Conservation (phyloP, 2,329 filamentous ascomycete species). For the Claviceps quebecensis region DNA sequence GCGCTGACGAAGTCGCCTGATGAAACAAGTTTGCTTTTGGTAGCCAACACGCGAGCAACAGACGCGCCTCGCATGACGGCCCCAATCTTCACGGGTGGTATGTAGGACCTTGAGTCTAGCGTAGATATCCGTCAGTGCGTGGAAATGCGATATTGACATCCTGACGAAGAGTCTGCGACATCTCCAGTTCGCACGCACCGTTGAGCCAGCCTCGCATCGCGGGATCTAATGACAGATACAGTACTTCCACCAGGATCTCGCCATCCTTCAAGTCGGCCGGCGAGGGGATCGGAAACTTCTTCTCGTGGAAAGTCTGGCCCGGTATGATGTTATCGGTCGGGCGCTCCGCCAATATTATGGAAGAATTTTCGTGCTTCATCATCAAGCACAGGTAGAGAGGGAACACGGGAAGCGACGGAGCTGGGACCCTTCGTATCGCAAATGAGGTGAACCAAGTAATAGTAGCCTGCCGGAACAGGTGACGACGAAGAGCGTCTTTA, state of each 20-base stretch:
- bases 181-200: slow-evolving; percentile 20
- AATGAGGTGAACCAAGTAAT: background rate
- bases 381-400: slow-evolving; percentile 1
- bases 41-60: slow-evolving; percentile 48
- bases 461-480: background rate
- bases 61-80: slow-evolving; percentile 52
- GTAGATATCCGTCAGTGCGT: background rate
- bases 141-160: background rate
- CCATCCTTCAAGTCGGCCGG: slow-evolving; percentile 45
- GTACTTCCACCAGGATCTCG: slow-evolving; percentile 43
- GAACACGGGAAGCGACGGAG: background rate
- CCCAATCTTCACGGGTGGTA: slow-evolving; percentile 54
- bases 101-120: slow-evolving; percentile 40
- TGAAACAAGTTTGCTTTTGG: slow-evolving; percentile 38
- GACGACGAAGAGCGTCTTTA: background rate
- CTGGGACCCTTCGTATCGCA: background rate
- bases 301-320: slow-evolving; percentile 47
- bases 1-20: slow-evolving; percentile 44
- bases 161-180: background rate
- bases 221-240: slow-evolving; percentile 58
- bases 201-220: slow-evolving; percentile 66
- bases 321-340: slow-evolving; percentile 47
- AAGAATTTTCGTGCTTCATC: slow-evolving; percentile 32
- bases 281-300: slow-evolving; percentile 35
- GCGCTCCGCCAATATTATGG: slow-evolving; percentile 49